Base-by-base conservation (phyloP, 306 rosid genomes). In the Cicer chorassanicum region DNA sequence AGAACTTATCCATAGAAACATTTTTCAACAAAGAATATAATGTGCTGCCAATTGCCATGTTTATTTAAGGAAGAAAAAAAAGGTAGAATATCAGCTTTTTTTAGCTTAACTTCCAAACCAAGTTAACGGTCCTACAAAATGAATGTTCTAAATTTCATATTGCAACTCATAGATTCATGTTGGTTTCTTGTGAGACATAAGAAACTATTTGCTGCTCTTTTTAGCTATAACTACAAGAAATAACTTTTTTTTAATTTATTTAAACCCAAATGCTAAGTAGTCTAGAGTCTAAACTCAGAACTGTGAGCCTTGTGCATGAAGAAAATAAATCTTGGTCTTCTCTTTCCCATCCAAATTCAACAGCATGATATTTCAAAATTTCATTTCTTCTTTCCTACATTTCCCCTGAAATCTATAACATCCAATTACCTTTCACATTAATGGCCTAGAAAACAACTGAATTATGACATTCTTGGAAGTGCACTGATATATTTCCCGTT, bases 111-210 rank as follows among this genome's bases (percentile, higher is more conserved):
- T 14, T 70, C 21, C 77, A 78, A 44, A 41, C 82, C 65, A 51
- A 53, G 66, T 49, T 21, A 62, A 40, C 7, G 59, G 43, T 78
- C 61, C 68, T 51, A 71, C 72, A 21, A 51, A 61, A 44, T 50
- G 68, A 64, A 79, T 72, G 53, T 72, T 72, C 77, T 44, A 36
- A 72, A 71, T 70, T 40, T 14, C 62, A 13, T 65, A 21, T 43
- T 72, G 51, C 49, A 62, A 63, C 2, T 7, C 57, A 42, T 50
- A 24, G 8, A 43, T 24, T 77, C 50, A 8, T 50, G 72, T 78
- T 77, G 43, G 64, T 53, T 78, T 63, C 67, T 51, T 24, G 70
- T 48, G 55, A 69, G 70, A 68, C 70, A 77, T 9, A 57, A 76
- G 7, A 68, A 68, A 57, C 60, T 45, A 34, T 36, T 77, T 36